phyloP scores from a whole-genome alignment of 768 basidiomycete genomes.

The Leucosporidium creatinivorum region DNA sequence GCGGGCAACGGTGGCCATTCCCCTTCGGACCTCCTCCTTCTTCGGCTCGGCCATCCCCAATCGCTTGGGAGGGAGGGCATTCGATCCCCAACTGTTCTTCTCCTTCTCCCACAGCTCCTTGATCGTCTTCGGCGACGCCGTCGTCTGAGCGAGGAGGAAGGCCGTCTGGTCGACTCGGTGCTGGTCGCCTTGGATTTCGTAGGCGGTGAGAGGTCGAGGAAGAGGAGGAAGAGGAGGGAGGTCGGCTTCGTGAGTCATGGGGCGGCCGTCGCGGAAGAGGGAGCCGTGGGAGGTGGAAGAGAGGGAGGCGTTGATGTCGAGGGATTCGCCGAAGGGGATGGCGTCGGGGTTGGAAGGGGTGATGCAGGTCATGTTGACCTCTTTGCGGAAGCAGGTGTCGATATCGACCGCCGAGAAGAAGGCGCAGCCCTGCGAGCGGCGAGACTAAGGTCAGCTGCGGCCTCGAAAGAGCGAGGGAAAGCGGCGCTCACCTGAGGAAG shows the following conservation, averaged over 20 bases:
- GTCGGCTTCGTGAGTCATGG: constrained; percentile 47
- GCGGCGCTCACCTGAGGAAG: constrained; percentile 68
- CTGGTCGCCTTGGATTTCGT: constrained; percentile 52
- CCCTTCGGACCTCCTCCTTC: too few relatives aligned
- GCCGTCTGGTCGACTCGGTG: constrained; percentile 61
- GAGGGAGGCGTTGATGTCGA: constrained; percentile 53
- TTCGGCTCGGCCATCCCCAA: too few relatives aligned
- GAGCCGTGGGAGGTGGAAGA: constrained; percentile 16
- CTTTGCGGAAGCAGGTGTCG: constrained; percentile 83
- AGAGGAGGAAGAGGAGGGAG: constrained; percentile 1
- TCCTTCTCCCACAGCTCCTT: constrained; percentile 47
- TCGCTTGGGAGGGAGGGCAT: too few relatives aligned
- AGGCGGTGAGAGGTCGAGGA: constrained; percentile 38
- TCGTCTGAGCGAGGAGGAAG: constrained; percentile 72
- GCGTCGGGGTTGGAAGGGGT: constrained; percentile 82
- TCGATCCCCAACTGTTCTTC: background rate
- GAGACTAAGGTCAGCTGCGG: background rate
- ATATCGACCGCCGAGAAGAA: constrained; percentile 97
- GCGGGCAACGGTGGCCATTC: too few relatives aligned
- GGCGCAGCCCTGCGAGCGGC: constrained; percentile 49
- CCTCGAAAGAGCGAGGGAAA: background rate
- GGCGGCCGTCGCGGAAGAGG: constrained; percentile 48
- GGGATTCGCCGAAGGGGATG: constrained; percentile 78
- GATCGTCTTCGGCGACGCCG: constrained; percentile 62
- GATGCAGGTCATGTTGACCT: constrained; percentile 89